Base-by-base conservation (phyloP, 2,329 filamentous ascomycete genomes). In the Cryphonectria naterciae region DNA sequence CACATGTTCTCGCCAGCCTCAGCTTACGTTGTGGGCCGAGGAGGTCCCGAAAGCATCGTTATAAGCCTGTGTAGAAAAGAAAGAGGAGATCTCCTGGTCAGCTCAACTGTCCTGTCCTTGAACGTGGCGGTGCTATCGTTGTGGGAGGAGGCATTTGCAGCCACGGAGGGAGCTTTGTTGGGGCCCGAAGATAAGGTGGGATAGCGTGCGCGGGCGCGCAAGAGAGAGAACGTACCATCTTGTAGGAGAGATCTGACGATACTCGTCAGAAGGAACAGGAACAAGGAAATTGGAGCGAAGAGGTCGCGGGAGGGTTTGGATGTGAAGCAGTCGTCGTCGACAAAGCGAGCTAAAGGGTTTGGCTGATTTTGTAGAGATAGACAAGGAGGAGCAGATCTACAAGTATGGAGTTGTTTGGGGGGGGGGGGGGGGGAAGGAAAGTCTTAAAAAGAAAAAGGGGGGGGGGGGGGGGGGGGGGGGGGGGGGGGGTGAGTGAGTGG, bases 21-120 rank as follows among this genome's bases (percentile, higher is more conserved):
- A 56, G 60, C 67, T 54, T 68, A 68, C 67, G 43, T 63, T 63
- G 13, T 25, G 13, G 58, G 67, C 67, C 41, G 19, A 37, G 67
- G 25, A 39, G 43, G 58, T 52, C 43, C 67, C 67, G 58, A 68
- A 68, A 61, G 52, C 67, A 54, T 68, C 58, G 58, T 68, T 60
- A n/a, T 37, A 39, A 39, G 67, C 67, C 67, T 68, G 10, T 25
- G n/a, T n/a, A 41, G 28, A 3, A 19, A 32, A 13, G 2, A 35
- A 28, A 10, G 39, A 65, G 37, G 25, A 68, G 39, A 28, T 25
- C 4, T 35, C 17, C 13, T 37, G 39, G 67, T 68, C n/a, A 68
- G 67, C 58, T 19, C 41, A 22, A 63, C 4, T 46, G 35, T 17
- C n/a, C 28, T 49, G 49, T 35, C 13, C 25, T 10, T 37, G 25